Evolutionary conservation across 495 filamentous ascomycete genomes (phyloP).

Genomic region (Aspergillus hancockii): DNA sequence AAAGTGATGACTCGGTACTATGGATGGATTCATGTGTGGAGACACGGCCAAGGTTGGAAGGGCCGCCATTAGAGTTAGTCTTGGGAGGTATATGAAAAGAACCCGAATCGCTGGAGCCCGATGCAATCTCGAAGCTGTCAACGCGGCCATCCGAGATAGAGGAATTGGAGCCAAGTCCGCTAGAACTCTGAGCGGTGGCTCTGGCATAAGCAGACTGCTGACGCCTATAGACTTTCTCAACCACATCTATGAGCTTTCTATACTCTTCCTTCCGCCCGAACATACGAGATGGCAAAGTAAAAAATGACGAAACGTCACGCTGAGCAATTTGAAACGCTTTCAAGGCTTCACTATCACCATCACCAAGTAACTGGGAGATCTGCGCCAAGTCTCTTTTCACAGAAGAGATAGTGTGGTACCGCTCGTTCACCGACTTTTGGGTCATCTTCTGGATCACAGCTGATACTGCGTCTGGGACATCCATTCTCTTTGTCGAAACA

Average conservation of each 20-base stretch:
- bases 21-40: constrained; percentile 40
- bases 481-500: constrained; percentile 70
- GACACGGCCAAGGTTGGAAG: constrained; percentile 31
- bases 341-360: constrained; percentile 70
- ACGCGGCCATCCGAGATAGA: constrained; percentile 56
- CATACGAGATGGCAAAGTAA: constrained; percentile 76
- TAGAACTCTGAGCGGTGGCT: constrained; percentile 40
- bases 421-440: constrained; percentile 75
- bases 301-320: constrained; percentile 82
- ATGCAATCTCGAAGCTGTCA: constrained; percentile 52
- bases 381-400: constrained; percentile 73
- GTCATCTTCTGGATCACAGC: constrained; percentile 88
- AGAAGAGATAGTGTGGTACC: constrained; percentile 82
- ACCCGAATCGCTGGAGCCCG: constrained; percentile 54
- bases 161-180: constrained; percentile 56
- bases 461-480: constrained; percentile 78
- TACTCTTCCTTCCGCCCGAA: constrained; percentile 76
- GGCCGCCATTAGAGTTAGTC: constrained; percentile 37
- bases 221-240: constrained; percentile 67
- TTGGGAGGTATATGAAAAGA: constrained; percentile 50
- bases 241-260: constrained; percentile 64
- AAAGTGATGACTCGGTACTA: constrained; percentile 38
- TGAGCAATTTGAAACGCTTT: constrained; percentile 70
- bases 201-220: constrained; percentile 53
- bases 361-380: constrained; percentile 68